These are phyloP conservation scores for Rhazya stricta DNA, from an alignment of 257 asterid genomes.

Conservation along the genomic window DNA sequence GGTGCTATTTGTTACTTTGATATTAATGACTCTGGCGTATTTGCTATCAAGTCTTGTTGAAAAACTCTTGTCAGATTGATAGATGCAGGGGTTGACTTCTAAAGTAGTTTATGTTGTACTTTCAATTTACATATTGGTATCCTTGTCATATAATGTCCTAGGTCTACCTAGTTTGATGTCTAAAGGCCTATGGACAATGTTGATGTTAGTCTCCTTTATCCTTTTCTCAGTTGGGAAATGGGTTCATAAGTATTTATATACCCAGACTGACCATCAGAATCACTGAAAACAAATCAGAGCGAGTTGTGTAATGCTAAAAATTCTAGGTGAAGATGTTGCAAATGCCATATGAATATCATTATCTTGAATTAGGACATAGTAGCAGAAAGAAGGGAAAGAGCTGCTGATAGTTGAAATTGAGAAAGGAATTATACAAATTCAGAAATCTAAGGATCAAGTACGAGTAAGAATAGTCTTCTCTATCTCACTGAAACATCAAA, in stretches of 20 bases:
- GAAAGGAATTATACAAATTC: conserved; percentile 67
- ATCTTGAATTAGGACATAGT: conserved; percentile 62
- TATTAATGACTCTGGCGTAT: neutral
- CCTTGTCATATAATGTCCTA: neutral
- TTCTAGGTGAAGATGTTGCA: neutral
- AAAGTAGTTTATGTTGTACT: neutral
- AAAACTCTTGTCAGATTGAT: neutral
- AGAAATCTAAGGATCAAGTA: conserved; percentile 63
- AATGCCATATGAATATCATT: conserved; percentile 7
- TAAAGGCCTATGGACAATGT: neutral
- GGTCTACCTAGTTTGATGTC: neutral
- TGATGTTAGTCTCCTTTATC: neutral
- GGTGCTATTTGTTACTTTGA: neutral
- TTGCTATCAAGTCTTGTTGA: neutral
- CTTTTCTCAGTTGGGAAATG: neutral
- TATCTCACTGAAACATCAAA: neutral
- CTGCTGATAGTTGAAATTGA: conserved; percentile 85
- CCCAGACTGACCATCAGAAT: neutral
- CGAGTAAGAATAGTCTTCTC: conserved; percentile 39
- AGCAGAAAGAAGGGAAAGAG: conserved; percentile 97
- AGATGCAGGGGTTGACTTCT: neutral
- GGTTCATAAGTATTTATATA: neutral
- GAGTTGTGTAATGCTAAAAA: neutral
- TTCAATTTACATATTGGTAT: neutral
- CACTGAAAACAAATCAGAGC: neutral